phyloP scores from a whole-genome alignment of 2,329 filamentous ascomycete species.

The Exophiala alcalophila region DNA sequence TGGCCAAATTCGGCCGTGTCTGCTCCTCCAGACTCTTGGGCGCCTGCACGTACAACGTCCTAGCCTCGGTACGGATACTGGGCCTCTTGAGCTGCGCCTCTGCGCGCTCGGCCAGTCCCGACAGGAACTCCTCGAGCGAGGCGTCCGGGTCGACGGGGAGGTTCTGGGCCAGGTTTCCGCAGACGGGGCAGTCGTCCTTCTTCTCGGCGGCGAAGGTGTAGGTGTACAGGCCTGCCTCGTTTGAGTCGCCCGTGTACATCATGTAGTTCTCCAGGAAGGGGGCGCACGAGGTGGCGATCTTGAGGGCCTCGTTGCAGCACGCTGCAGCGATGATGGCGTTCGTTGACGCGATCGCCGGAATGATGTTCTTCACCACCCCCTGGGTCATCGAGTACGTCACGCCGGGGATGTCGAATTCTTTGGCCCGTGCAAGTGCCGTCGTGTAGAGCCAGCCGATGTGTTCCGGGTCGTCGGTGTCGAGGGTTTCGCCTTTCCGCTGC shows the following conservation, averaged over 20 bases:
- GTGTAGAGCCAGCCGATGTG: constrained; percentile 97
- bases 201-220: constrained; percentile 95
- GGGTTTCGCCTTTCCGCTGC: constrained; percentile 73
- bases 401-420: constrained; percentile 85
- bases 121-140: constrained; percentile 80
- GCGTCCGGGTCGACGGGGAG: constrained; percentile 66
- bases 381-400: constrained; percentile 96
- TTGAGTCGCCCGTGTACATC: constrained; percentile 98
- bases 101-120: constrained; percentile 75
- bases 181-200: constrained; percentile 93
- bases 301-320: constrained; percentile 96
- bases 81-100: constrained; percentile 94
- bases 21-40: constrained; percentile 78
- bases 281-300: constrained; percentile 80
- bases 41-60: constrained; percentile 85
- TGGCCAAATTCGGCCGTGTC: constrained; percentile 76
- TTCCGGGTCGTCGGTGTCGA: constrained; percentile 94
- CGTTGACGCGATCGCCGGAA: constrained; percentile 94
- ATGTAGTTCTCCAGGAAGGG: constrained; percentile 91
- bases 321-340: constrained; percentile 95
- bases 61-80: constrained; percentile 74
- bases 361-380: constrained; percentile 98
- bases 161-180: constrained; percentile 75
- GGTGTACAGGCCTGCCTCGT: constrained; percentile 91
- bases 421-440: constrained; percentile 74